Evolutionary conservation across 2,329 filamentous ascomycete genomes (phyloP).

Genomic region (Aspergillus uvarum): DNA sequence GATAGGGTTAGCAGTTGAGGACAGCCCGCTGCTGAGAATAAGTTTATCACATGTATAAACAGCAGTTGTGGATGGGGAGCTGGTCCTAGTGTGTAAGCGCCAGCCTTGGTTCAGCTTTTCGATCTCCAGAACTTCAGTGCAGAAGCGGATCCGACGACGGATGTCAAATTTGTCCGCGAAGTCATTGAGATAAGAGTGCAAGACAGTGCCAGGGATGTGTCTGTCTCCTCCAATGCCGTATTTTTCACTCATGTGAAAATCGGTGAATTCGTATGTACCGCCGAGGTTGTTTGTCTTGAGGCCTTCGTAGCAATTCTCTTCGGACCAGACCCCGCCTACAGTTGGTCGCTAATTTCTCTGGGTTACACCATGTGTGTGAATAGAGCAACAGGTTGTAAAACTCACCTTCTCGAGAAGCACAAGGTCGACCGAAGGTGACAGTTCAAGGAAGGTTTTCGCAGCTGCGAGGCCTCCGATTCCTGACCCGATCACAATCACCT

Average conservation of each 20-base stretch:
- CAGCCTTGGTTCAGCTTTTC: neutral
- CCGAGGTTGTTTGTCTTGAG: slow-evolving; percentile 16
- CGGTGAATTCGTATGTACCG: slow-evolving; percentile 15
- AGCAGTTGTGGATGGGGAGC: no score
- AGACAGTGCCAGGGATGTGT: slow-evolving; percentile 50
- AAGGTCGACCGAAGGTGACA: slow-evolving; percentile 1
- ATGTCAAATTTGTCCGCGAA: slow-evolving; percentile 45
- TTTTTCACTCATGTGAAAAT: slow-evolving; percentile 12
- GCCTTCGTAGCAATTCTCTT: slow-evolving; percentile 13
- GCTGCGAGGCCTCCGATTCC: slow-evolving; percentile 9
- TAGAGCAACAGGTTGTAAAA: no score
- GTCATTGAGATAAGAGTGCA: slow-evolving; percentile 51
- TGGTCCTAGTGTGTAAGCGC: neutral
- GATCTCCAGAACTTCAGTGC: neutral
- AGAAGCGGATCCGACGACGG: neutral
- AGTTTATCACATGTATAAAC: no score
- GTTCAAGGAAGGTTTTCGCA: slow-evolving; percentile 11
- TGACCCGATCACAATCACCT: slow-evolving; percentile 4
- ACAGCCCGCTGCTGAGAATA: neutral
- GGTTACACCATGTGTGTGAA: no score
- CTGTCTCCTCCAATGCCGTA: slow-evolving; percentile 45
- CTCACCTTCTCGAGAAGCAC: slow-evolving; percentile 4
- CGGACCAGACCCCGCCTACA: slow-evolving; percentile 11
- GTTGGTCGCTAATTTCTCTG: no score
- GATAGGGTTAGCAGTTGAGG: neutral